Evolutionary conservation across 192 early-diverging fungal species (phyloP), one percentile per base, ranked within the genome.

Genomic region (Podochytrium sp.): DNA sequence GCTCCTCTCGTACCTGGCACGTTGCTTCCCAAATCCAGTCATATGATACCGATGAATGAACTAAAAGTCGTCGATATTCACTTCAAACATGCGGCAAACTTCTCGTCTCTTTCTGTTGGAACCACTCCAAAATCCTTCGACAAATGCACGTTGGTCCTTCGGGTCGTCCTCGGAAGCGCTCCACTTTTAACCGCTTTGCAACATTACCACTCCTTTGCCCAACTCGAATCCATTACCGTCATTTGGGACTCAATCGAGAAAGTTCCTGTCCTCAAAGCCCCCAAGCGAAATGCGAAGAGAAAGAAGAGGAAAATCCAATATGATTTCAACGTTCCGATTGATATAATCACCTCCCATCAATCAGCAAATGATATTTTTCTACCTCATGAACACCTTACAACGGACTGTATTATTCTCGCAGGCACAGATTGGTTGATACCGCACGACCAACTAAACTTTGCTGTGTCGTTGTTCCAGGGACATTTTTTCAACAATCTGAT

Each of bases 371-470:
- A 37, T 47, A 71, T 56, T n/a, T 73, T 49, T 35, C 30, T 73
- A 18, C 29, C 41, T 20, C 18, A 49, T 38, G 20, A 4, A 12
- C 41, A 71, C 34, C 61, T 77, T 32, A n/a, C 40, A 18, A 70
- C 78, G 3, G 78, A 79, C 41, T 79, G 78, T 50, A 71, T 79
- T 62, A 52, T 79, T 14, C 16, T 40, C 16, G 55, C 76, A 41
- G 65, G 60, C 42, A 39, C 52, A 1, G 37, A 62, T 42, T 71
- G 66, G 65, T 20, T 74, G 35, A 78, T 79, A 4, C 64, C 78
- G 25, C 78, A 71, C 49, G 55, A 77, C 27, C 69, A 79, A 53
- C 51, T 79, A 2, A 40, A 32, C 27, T 76, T 38, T 63, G 78
- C 78, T 10, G 41, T 76, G 10, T 62, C 57, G 7, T n/a, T 79